Percentiles rank a stretch among this genome's conserved stretches.
These are phyloP conservation scores for Phlebopus sp. DNA, from an alignment of 1,284 basidiomycete genomes.

Conservation along the genomic window DNA sequence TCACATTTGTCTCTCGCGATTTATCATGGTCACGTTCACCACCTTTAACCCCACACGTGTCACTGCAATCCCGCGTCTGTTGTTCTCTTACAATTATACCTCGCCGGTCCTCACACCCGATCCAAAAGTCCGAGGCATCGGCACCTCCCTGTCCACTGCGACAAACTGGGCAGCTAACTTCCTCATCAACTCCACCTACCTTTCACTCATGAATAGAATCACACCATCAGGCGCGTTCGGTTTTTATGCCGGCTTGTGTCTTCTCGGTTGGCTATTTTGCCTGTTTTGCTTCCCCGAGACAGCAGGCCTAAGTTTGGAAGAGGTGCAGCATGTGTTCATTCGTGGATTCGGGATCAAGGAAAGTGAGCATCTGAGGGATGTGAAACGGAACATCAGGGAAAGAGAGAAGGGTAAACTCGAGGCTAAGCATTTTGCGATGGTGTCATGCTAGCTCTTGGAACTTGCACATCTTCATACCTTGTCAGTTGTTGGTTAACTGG, in stretches of 20 bases:
- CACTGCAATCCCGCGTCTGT: not conserved
- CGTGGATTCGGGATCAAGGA: constrained; percentile 57
- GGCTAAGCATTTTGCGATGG: not conserved
- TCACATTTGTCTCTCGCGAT: not conserved
- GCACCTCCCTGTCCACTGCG: constrained; percentile 76
- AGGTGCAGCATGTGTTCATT: constrained; percentile 62
- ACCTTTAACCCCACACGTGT: not conserved
- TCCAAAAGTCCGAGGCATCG: constrained; percentile 68
- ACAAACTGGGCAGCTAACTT: constrained; percentile 83
- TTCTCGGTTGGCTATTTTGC: constrained; percentile 70
- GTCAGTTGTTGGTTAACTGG: too few species aligned
- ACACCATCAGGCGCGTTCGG: constrained; percentile 79
- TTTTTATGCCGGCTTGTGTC: constrained; percentile 75
- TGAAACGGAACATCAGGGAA: constrained; percentile 37
- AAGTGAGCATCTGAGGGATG: constrained; percentile 45
- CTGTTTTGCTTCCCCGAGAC: constrained; percentile 76
- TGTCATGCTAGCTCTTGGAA: not conserved
- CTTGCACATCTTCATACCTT: too few species aligned
- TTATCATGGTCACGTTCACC: not conserved
- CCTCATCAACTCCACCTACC: constrained; percentile 75
- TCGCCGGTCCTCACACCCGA: not conserved
- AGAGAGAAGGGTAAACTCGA: constrained; percentile 15
- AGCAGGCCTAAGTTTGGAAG: constrained; percentile 72
- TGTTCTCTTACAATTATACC: not conserved
- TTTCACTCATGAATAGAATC: constrained; percentile 73